These are phyloP conservation scores for Penicillium argentinense DNA, from an alignment of 495 filamentous ascomycete genomes.

Conservation along the genomic window DNA sequence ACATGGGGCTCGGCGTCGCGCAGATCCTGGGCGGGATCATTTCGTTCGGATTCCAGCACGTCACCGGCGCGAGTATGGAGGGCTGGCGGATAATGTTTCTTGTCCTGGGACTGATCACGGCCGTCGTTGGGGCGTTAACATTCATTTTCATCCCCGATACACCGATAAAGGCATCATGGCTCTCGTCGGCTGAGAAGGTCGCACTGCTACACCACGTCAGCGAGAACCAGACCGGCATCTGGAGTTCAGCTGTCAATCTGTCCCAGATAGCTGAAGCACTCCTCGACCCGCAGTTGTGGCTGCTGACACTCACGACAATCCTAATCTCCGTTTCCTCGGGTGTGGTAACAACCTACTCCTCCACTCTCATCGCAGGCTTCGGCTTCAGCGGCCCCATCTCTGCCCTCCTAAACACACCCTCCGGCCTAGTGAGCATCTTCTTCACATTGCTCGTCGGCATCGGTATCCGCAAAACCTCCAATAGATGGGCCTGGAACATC, in stretches of 20 bases:
- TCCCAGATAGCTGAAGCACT: slow-evolving; percentile 35
- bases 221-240: slow-evolving; percentile 60
- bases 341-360: slow-evolving; percentile 61
- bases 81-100: slow-evolving; percentile 69
- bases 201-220: slow-evolving; percentile 39
- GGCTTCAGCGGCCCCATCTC: slow-evolving; percentile 52
- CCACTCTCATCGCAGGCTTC: slow-evolving; percentile 57
- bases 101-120: slow-evolving; percentile 58
- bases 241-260: slow-evolving; percentile 41
- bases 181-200: slow-evolving; percentile 54
- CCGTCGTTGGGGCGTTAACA: slow-evolving; percentile 49
- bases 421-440: slow-evolving; percentile 57
- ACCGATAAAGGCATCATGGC: slow-evolving; percentile 55
- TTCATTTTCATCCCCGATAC: slow-evolving; percentile 60
- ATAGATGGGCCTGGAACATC: slow-evolving; percentile 53
- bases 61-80: slow-evolving; percentile 31
- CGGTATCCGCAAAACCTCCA: slow-evolving; percentile 39
- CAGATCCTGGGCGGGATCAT: slow-evolving; percentile 62
- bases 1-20: slow-evolving; percentile 58
- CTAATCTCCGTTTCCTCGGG: slow-evolving; percentile 56
- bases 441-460: slow-evolving; percentile 55
- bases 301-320: slow-evolving; percentile 37
- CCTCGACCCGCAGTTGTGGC: slow-evolving; percentile 36
- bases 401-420: slow-evolving; percentile 65
- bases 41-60: slow-evolving; percentile 53